Conservation (phyloP, 2,329 filamentous ascomycete species). For the Paraphoma sp. region DNA sequence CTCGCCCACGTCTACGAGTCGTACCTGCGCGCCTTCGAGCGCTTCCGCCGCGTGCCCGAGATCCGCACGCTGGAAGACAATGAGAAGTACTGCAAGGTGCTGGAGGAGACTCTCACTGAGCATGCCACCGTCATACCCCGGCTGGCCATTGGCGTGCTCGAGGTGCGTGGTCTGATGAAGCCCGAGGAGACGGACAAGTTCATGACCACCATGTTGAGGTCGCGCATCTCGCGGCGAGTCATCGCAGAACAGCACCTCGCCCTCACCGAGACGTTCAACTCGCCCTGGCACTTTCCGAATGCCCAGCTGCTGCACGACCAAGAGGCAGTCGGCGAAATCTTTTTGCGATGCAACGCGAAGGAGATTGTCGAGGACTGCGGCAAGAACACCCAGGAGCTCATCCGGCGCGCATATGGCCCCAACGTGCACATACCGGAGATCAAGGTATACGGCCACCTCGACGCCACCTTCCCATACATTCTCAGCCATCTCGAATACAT, state of each 20-base stretch:
- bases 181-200: conserved; percentile 85
- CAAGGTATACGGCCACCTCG: conserved; percentile 80
- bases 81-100: conserved; percentile 80
- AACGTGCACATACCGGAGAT: conserved; percentile 79
- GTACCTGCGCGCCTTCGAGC: conserved; percentile 96
- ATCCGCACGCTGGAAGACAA: conserved; percentile 89
- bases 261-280: conserved; percentile 91
- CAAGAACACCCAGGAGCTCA: conserved; percentile 75
- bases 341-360: conserved; percentile 88
- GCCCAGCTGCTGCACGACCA: conserved; percentile 68
- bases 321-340: conserved; percentile 95
- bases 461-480: conserved; percentile 95
- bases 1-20: conserved; percentile 95
- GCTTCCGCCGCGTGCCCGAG: conserved; percentile 81
- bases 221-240: conserved; percentile 93
- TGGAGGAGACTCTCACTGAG: conserved; percentile 80
- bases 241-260: conserved; percentile 98
- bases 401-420: conserved; percentile 75
- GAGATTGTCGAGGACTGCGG: conserved; percentile 88
- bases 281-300: conserved; percentile 86
- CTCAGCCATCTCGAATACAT: conserved; percentile 97
- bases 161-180: conserved; percentile 84
- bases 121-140: conserved; percentile 94
- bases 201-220: conserved; percentile 92
- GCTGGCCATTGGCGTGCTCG: conserved; percentile 90